Evolutionary conservation across 2,329 filamentous ascomycete genomes (phyloP), one percentile per base, ranked within the genome.

Genomic region (Apiospora aurea): DNA sequence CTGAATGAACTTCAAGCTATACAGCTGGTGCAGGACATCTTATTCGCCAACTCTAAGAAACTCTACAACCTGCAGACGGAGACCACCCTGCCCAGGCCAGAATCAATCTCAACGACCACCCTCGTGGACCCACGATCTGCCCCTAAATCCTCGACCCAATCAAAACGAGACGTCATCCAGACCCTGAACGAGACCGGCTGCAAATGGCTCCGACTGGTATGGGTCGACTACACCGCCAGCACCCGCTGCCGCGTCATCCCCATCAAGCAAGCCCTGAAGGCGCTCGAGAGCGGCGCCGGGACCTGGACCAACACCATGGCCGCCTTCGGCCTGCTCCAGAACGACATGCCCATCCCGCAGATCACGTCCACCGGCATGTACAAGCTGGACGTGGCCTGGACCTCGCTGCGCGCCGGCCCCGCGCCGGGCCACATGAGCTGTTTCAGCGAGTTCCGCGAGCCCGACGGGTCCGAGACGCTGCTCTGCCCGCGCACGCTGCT

Each of bases 1-100:
- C 81, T 94, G 49, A 89, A 85, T 0, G 83, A 88, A 74, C 76
- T 82, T 8, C 89, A 94, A 77, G 93, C 93, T 0, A 87, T 91
- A 10, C 81, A 87, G 38, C 85, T 93, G 3, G 90, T 90, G 0
- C 87, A 89, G 68, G 89, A 92, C 71, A 87, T 96, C 0, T 82
- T 96, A 11, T 96, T 95, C 83, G 86, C 89, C 74, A 97, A 95
- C 75, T 89, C 94, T 0, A 96, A 95, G 77, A 82, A 85, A n/a
- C 83, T 96, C 0, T 97, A 96, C 78, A 84, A 87, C 16, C 86
- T 97, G 1, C 81, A 85, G 0, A 80, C 87, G 18, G 74, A 74
- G 4, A 76, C 81, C 69, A 74, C 73, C 1, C 57, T 57, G 43
- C 64, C 1, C 61, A 69, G 5, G 38, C 69, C 2, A 44, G 70